These are phyloP conservation scores for Lepidium didymum DNA, from an alignment of 345 rosid species.

Conservation along the genomic window DNA sequence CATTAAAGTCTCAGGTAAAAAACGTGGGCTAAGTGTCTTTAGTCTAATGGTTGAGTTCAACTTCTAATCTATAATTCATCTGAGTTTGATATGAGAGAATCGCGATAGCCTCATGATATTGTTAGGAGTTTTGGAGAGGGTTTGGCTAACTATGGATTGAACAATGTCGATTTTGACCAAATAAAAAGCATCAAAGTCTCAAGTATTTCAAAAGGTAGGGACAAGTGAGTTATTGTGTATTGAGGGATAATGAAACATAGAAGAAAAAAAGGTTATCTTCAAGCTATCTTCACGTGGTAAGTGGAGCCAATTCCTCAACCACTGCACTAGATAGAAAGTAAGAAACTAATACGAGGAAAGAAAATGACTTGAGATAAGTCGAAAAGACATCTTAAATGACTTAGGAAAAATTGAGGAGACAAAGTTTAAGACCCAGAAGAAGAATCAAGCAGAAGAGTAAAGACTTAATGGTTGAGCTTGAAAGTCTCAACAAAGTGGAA, in stretches of 20 bases:
- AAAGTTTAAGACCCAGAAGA: slow-evolving; percentile 15
- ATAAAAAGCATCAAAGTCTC: not conserved
- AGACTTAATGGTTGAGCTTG: slow-evolving; percentile 8
- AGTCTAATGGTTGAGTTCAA: no score
- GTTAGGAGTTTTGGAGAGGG: no score
- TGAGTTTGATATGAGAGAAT: no score
- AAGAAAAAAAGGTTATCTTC: slow-evolving; percentile 2
- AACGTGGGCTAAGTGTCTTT: no score
- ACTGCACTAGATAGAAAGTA: slow-evolving; percentile 30
- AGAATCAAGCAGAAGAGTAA: not conserved
- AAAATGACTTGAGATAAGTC: slow-evolving; percentile 26
- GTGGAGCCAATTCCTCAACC: slow-evolving; percentile 29
- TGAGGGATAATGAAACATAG: slow-evolving; percentile 6
- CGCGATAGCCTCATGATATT: no score
- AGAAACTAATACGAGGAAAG: slow-evolving; percentile 19
- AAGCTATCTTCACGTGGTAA: slow-evolving; percentile 28
- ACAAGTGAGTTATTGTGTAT: slow-evolving; percentile 11
- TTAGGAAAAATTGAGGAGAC: slow-evolving; percentile 13
- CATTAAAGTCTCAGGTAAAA: no score
- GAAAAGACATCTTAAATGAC: slow-evolving; percentile 24
- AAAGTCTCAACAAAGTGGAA: slow-evolving; percentile 29
- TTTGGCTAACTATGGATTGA: no score
- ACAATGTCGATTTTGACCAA: no score
- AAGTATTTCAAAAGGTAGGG: slow-evolving; percentile 17
- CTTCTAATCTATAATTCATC: no score